Evolutionary conservation across 306 rosid genomes (phyloP).

Genomic region (Quercus wislizeni): DNA sequence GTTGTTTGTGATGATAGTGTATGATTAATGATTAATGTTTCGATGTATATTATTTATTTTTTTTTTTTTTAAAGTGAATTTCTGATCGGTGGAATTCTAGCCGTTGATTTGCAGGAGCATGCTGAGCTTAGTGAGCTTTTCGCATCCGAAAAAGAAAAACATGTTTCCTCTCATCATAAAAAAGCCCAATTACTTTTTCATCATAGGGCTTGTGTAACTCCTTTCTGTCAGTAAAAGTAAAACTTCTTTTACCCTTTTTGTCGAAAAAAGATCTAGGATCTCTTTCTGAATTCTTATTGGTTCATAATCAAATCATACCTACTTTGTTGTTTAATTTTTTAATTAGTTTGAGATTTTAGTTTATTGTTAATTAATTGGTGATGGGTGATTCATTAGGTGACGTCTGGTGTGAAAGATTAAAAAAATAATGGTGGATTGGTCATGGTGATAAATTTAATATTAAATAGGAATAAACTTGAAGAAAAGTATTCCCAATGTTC

Average conservation of each 20-base stretch:
- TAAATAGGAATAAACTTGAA: neutral
- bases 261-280: slow-evolving; percentile 37
- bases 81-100: slow-evolving; percentile 14
- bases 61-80: too few relatives aligned
- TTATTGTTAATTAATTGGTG: neutral
- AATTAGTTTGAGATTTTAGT: neutral
- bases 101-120: slow-evolving; percentile 22
- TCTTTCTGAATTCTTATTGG: slow-evolving; percentile 49
- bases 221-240: slow-evolving; percentile 14
- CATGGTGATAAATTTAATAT: neutral
- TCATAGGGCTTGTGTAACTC: slow-evolving; percentile 28
- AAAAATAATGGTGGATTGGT: neutral
- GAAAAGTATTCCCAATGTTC: neutral
- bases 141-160: neutral
- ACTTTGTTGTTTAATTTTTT: neutral
- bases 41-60: neutral
- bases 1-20: neutral
- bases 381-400: neutral
- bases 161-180: slow-evolving; percentile 1
- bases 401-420: neutral
- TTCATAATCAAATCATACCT: neutral
- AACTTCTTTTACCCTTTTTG: slow-evolving; percentile 4
- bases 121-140: neutral
- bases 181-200: slow-evolving; percentile 7
- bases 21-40: slow-evolving; percentile 7